These are phyloP conservation scores for Heteromeles arbutifolia DNA, from an alignment of 306 rosid genomes.

Conservation along the genomic window DNA sequence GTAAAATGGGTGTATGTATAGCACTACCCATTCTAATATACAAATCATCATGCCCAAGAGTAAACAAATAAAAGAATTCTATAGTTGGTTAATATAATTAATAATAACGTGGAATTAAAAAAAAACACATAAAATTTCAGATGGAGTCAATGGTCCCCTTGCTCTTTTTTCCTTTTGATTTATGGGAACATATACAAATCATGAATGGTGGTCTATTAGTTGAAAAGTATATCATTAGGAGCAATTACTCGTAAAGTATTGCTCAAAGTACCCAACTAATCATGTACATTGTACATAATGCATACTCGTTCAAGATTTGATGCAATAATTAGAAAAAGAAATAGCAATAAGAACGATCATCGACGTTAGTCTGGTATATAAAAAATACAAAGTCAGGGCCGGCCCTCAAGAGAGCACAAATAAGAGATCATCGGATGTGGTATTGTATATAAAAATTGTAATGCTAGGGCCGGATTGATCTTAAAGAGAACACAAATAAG, in stretches of 20 bases:
- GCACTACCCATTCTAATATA: background rate
- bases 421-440: background rate
- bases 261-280: background rate
- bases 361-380: background rate
- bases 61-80: background rate
- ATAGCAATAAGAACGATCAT: background rate
- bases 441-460: too few species aligned
- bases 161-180: background rate
- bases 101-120: background rate
- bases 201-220: constrained; percentile 6
- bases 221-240: background rate
- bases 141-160: background rate
- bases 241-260: background rate
- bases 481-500: too few species aligned
- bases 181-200: background rate
- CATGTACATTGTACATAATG: background rate
- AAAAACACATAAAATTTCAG: background rate
- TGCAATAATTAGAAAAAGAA: background rate
- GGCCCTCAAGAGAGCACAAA: background rate
- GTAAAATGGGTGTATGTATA: too few species aligned
- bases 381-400: background rate
- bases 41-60: background rate
- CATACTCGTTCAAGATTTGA: background rate
- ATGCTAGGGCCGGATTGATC: too few species aligned
- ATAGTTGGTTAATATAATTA: background rate